Conservation (phyloP, 2,329 filamentous ascomycete genomes). For the Huntiella abstrusa region DNA sequence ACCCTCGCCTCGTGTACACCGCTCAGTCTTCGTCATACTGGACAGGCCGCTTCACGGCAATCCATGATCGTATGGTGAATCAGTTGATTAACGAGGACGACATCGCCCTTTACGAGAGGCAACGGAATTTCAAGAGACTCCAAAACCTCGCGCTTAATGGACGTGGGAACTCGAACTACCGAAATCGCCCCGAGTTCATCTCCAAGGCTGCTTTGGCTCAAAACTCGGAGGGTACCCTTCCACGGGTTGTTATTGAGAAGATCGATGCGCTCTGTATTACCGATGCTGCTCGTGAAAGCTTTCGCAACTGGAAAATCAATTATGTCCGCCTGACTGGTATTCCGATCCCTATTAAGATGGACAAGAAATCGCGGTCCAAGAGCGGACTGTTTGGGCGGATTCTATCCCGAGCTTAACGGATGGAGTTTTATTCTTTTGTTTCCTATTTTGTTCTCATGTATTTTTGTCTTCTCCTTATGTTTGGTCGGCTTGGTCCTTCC, state of each 20-base stretch:
- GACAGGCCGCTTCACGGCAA: conserved; percentile 39
- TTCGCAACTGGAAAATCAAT: conserved; percentile 6
- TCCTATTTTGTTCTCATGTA: background rate
- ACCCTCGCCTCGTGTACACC: conserved; percentile 19
- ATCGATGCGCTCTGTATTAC: conserved; percentile 11
- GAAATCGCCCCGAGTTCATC: conserved; percentile 7
- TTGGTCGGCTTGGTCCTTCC: no score
- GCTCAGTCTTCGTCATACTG: conserved; percentile 36
- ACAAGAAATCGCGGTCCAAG: conserved; percentile 2
- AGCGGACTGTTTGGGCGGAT: conserved; percentile 8
- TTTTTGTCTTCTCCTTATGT: no score
- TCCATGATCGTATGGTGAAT: conserved; percentile 27
- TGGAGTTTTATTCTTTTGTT: background rate
- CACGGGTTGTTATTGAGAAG: conserved; percentile 7
- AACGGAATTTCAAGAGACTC: conserved; percentile 6
- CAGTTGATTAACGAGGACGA: conserved; percentile 9
- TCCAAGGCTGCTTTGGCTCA: conserved; percentile 6
- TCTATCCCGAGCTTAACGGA: conserved; percentile 3
- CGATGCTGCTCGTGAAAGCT: conserved; percentile 8
- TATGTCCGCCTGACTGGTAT: conserved; percentile 7
- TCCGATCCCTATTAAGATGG: conserved; percentile 6
- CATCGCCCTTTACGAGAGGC: conserved; percentile 10
- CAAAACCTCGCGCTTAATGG: conserved; percentile 5
- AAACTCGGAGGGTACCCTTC: conserved; percentile 5
- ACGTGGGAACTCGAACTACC: conserved; percentile 6